These are phyloP conservation scores for Trichoderma citrinoviride DNA, from an alignment of 2,329 filamentous ascomycete species.

Conservation along the genomic window DNA sequence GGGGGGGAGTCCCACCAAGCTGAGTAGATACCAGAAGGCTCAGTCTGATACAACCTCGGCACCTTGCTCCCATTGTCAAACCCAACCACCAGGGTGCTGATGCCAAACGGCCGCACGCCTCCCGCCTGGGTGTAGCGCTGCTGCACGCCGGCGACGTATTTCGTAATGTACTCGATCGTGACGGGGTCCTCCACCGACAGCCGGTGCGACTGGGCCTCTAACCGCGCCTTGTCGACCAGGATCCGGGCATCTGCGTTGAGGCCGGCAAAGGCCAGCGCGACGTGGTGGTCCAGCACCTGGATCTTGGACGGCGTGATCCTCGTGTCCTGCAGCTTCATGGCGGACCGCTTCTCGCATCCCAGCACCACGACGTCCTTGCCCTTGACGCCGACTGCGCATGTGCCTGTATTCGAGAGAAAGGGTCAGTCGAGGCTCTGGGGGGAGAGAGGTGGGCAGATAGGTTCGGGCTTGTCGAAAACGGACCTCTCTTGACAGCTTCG, in stretches of 20 bases:
- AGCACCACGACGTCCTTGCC: slow-evolving; percentile 91
- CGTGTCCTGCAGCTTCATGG: slow-evolving; percentile 99
- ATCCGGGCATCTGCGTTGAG: slow-evolving; percentile 98
- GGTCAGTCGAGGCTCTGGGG: slow-evolving; percentile 11
- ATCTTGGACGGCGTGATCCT: slow-evolving; percentile 99
- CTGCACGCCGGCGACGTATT: slow-evolving; percentile 96
- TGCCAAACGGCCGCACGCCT: slow-evolving; percentile 97
- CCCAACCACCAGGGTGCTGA: slow-evolving; percentile 96
- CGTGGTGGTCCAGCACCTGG: slow-evolving; percentile 90
- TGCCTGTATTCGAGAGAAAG: slow-evolving; percentile 56
- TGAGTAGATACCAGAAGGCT: slow-evolving; percentile 99
- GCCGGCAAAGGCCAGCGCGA: slow-evolving; percentile 94
- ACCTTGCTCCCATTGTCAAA: slow-evolving; percentile 91
- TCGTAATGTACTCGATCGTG: slow-evolving; percentile 98
- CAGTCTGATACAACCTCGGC: slow-evolving; percentile 92
- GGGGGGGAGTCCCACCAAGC: slow-evolving; percentile 68
- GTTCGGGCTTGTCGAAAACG: slow-evolving; percentile 25
- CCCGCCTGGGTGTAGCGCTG: slow-evolving; percentile 98
- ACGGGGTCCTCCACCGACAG: slow-evolving; percentile 96
- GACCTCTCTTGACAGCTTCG: slow-evolving; percentile 97
- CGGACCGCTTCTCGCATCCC: slow-evolving; percentile 97
- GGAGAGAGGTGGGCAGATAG: slow-evolving; percentile 11
- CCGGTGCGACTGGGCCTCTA: slow-evolving; percentile 96
- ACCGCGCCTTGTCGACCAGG: slow-evolving; percentile 93
- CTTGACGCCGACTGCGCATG: slow-evolving; percentile 97